These are phyloP conservation scores for Fusarium tuaranense DNA, from an alignment of 2,329 filamentous ascomycete species.

Conservation along the genomic window DNA sequence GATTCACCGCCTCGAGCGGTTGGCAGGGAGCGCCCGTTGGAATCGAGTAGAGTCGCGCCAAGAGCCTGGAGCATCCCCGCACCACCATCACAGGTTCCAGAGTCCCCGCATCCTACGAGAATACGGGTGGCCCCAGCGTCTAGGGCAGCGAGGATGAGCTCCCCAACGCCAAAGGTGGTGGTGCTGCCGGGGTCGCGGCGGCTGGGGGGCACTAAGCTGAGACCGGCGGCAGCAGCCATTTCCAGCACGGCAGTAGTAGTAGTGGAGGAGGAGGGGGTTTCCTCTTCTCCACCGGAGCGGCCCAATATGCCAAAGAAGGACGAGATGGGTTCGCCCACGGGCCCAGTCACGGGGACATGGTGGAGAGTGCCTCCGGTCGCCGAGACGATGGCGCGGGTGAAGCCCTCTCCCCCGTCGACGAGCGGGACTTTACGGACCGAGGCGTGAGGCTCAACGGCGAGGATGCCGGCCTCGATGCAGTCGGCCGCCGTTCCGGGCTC, in stretches of 20 bases:
- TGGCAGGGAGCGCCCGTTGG: slow-evolving; percentile 51
- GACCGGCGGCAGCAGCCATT: slow-evolving; percentile 65
- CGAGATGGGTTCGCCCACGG: slow-evolving; percentile 53
- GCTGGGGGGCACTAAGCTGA: slow-evolving; percentile 59
- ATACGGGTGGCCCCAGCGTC: slow-evolving; percentile 59
- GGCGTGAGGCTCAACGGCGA: slow-evolving; percentile 56
- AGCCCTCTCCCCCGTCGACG: slow-evolving; percentile 66
- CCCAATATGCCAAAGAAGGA: slow-evolving; percentile 61
- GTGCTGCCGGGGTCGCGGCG: slow-evolving; percentile 60
- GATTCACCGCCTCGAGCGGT: slow-evolving; percentile 55
- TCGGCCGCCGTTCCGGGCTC: slow-evolving; percentile 60
- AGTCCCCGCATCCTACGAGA: slow-evolving; percentile 65
- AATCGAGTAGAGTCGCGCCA: slow-evolving; percentile 57
- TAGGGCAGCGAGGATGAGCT: slow-evolving; percentile 60
- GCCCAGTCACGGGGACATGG: slow-evolving; percentile 55
- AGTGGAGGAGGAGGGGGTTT: too few relatives aligned
- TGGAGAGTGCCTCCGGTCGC: slow-evolving; percentile 56
- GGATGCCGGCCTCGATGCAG: slow-evolving; percentile 62
- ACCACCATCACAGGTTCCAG: slow-evolving; percentile 65
- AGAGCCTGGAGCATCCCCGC: slow-evolving; percentile 66
- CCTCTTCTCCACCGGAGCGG: slow-evolving; percentile 23
- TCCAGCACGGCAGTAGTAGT: slow-evolving; percentile 58
- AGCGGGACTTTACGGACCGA: slow-evolving; percentile 61
- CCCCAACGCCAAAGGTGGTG: slow-evolving; percentile 64
- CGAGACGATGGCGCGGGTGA: slow-evolving; percentile 58